These are phyloP conservation scores for Camellia lanceoleosa DNA, from an alignment of 148 eudicot species.

Conservation along the genomic window DNA sequence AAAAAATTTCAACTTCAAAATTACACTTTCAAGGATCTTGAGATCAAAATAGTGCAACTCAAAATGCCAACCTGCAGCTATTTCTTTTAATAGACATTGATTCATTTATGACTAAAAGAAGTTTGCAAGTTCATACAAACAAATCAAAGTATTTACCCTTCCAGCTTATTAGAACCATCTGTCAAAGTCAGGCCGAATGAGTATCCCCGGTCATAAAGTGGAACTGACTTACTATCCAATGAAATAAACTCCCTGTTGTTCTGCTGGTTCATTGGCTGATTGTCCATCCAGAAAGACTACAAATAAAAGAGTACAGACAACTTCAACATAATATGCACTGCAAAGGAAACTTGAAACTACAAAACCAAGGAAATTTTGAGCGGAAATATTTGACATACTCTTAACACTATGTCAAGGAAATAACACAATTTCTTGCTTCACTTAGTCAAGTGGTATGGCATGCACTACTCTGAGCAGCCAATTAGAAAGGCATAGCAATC, in stretches of 20 bases:
- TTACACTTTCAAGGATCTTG: neutral
- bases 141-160: slow-evolving; percentile 46
- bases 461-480: neutral
- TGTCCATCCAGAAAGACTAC: slow-evolving; percentile 93
- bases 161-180: slow-evolving; percentile 50
- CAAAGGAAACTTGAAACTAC: slow-evolving; percentile 7
- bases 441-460: neutral
- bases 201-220: slow-evolving; percentile 90
- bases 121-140: neutral
- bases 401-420: neutral
- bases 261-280: slow-evolving; percentile 45
- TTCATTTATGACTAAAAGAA: neutral
- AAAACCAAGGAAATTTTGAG: neutral
- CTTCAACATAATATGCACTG: neutral
- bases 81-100: neutral
- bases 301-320: slow-evolving; percentile 14
- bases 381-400: neutral
- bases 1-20: neutral
- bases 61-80: neutral
- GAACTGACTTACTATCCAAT: slow-evolving; percentile 63
- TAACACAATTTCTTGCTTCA: neutral
- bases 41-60: neutral
- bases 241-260: slow-evolving; percentile 34
- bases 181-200: slow-evolving; percentile 54
- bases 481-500: neutral